Percentiles rank a stretch among this genome's conserved stretches.
These are phyloP conservation scores for Hsuehochloa calcarea DNA, from an alignment of 176 grass and related monocot species.

Conservation along the genomic window DNA sequence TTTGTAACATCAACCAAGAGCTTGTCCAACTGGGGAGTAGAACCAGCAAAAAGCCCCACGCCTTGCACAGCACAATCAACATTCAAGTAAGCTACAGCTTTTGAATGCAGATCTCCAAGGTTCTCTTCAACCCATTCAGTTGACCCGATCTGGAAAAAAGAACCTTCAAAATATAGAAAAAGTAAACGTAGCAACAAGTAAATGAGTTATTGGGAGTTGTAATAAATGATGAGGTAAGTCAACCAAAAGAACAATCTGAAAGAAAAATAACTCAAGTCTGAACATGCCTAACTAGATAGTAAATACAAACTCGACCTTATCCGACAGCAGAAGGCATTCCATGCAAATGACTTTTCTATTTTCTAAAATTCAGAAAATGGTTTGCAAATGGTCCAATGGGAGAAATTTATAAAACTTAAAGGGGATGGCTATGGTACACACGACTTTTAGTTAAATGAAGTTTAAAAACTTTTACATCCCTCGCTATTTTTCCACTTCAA, in stretches of 20 bases:
- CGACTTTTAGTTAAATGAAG: no score
- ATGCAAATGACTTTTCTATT: conserved; percentile 6
- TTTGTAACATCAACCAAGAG: conserved; percentile 73
- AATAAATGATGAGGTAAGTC: background rate
- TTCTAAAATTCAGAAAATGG: background rate
- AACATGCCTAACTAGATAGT: background rate
- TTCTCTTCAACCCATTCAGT: conserved; percentile 95
- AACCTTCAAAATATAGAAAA: conserved; percentile 31
- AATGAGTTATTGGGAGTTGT: conserved; percentile 5
- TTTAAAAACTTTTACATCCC: no score
- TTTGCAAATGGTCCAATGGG: background rate
- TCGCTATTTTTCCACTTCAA: no score
- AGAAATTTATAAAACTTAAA: conserved; percentile 3
- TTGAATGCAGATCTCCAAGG: conserved; percentile 77
- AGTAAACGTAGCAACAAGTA: conserved; percentile 21
- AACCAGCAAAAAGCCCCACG: conserved; percentile 65
- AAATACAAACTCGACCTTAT: background rate
- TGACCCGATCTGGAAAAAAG: conserved; percentile 66
- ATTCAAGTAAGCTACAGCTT: conserved; percentile 96
- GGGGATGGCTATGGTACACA: no score
- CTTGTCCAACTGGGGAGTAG: conserved; percentile 84
- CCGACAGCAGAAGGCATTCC: background rate
- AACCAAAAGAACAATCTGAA: background rate
- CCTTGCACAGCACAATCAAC: conserved; percentile 99
- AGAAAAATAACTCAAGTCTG: background rate